A percentile compares a stretch with the other conserved stretches of the same genome.
These are phyloP conservation scores for Chondrus crispus DNA, from an alignment of 23 red algal species.

Conservation along the genomic window DNA sequence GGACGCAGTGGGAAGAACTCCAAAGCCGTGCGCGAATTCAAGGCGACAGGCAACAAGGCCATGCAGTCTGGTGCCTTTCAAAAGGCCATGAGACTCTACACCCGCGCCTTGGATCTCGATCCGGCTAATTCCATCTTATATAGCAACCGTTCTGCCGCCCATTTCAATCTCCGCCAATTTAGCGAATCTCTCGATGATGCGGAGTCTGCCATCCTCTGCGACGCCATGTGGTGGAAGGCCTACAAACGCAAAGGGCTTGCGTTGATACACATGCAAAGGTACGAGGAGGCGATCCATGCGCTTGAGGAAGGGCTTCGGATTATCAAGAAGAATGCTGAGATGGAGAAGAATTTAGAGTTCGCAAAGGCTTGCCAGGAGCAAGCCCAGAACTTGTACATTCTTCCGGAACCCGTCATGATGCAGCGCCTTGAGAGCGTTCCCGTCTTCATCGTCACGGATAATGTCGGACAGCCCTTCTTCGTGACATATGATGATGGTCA, in stretches of 20 bases:
- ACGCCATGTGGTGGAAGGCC: constrained; percentile 89
- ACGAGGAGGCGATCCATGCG: constrained; percentile 83
- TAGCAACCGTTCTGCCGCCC: constrained; percentile 85
- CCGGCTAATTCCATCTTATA: constrained; percentile 72
- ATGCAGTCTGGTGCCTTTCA: constrained; percentile 75
- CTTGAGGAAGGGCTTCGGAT: constrained; percentile 74
- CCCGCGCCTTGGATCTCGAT: constrained; percentile 73
- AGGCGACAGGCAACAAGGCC: constrained; percentile 73
- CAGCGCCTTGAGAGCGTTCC: constrained; percentile 82
- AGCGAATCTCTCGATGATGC: constrained; percentile 87
- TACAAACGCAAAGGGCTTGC: constrained; percentile 86
- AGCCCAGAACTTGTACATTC: constrained; percentile 86
- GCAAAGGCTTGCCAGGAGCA: constrained; percentile 78
- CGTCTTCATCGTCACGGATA: constrained; percentile 88
- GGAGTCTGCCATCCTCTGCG: constrained; percentile 67
- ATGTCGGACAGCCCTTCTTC: constrained; percentile 93
- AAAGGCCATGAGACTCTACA: constrained; percentile 79
- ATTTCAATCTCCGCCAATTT: constrained; percentile 76
- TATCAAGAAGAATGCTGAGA: constrained; percentile 63
- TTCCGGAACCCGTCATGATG: constrained; percentile 87
- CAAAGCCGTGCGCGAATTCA: constrained; percentile 73
- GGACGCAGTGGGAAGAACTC: constrained; percentile 43
- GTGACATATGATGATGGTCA: constrained; percentile 95
- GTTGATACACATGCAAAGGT: constrained; percentile 80
- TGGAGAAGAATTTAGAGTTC: constrained; percentile 73